phyloP scores from a whole-genome alignment of 2,329 filamentous ascomycete species.

The Ascocoryne sarcoides region DNA sequence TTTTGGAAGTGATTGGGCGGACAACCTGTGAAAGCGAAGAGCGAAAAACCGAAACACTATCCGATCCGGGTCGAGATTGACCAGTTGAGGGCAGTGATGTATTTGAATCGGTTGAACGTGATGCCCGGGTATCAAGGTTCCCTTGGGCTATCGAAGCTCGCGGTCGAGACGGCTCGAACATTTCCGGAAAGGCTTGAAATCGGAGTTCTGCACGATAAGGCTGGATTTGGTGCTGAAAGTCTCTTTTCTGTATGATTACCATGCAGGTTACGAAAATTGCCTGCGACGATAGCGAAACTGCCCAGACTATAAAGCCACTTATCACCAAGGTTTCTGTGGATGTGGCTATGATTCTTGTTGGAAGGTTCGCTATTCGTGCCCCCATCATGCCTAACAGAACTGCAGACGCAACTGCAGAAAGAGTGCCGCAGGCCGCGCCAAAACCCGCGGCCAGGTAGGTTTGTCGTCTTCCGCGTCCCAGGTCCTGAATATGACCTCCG shows the following conservation, averaged over 20 bases:
- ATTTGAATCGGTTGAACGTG: slow-evolving; percentile 18
- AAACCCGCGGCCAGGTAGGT: slow-evolving; percentile 24
- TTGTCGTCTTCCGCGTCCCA: slow-evolving; percentile 18
- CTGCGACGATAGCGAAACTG: slow-evolving; percentile 20
- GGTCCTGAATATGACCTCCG: slow-evolving; percentile 20
- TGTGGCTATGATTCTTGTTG: slow-evolving; percentile 13
- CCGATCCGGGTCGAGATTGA: slow-evolving; percentile 34
- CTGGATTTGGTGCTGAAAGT: slow-evolving; percentile 23
- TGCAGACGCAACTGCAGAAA: slow-evolving; percentile 21
- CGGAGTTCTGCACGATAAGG: slow-evolving; percentile 17
- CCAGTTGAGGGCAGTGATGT: slow-evolving; percentile 34
- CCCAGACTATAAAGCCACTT: slow-evolving; percentile 25
- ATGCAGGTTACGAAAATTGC: slow-evolving; percentile 24
- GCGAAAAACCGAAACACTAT: slow-evolving; percentile 40
- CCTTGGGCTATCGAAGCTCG: slow-evolving; percentile 10
- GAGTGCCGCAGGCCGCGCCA: slow-evolving; percentile 17
- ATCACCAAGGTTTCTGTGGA: slow-evolving; percentile 15
- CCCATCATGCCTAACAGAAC: slow-evolving; percentile 21
- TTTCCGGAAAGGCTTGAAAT: slow-evolving; percentile 15
- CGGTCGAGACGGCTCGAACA: slow-evolving; percentile 13
- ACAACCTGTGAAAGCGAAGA: slow-evolving; percentile 40
- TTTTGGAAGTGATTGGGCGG: slow-evolving; percentile 49
- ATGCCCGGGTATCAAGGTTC: slow-evolving; percentile 10
- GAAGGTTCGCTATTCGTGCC: slow-evolving; percentile 13
- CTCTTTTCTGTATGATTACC: slow-evolving; percentile 20